These are phyloP conservation scores for Yarrowia sp. DNA, from an alignment of 805 yeast genomes.

Conservation along the genomic window DNA sequence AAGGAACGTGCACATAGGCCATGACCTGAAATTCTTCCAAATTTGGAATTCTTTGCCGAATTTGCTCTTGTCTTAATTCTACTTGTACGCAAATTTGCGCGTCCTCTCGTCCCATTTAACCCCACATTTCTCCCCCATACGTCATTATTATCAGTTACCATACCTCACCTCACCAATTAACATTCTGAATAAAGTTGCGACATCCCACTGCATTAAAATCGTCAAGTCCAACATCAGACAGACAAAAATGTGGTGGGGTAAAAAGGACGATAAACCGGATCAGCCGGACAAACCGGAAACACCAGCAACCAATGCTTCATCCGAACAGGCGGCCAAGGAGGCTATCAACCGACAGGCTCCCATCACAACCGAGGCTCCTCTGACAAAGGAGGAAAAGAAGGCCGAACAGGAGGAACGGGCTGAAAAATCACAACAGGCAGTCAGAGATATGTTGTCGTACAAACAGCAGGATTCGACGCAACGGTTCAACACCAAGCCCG, in stretches of 20 bases:
- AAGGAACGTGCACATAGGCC: too few relatives aligned
- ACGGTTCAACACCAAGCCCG: conserved; percentile 37
- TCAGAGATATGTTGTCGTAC: conserved; percentile 26
- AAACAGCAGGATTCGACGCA: conserved; percentile 33
- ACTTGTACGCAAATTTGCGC: too few relatives aligned
- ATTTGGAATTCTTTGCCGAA: too few relatives aligned
- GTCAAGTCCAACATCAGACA: background rate
- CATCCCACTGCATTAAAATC: conserved; percentile 19
- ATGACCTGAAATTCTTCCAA: too few relatives aligned
- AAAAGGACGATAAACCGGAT: conserved; percentile 27
- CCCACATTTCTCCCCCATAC: too few relatives aligned
- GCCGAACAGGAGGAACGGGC: conserved; percentile 5
- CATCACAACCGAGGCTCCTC: background rate
- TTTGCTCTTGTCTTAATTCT: too few relatives aligned
- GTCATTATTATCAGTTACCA: too few relatives aligned
- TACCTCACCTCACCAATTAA: too few relatives aligned
- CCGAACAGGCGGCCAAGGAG: background rate
- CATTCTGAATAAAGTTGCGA: background rate
- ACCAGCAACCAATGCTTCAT: too few relatives aligned
- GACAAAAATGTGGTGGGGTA: conserved; percentile 29
- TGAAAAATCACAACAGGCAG: conserved; percentile 24
- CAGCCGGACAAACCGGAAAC: too few relatives aligned
- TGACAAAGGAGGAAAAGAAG: background rate
- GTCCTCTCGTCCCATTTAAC: too few relatives aligned
- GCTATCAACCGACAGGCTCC: background rate